Conservation (phyloP, 352 stramenopile genomes). For the Globisporangium cederbergense region DNA sequence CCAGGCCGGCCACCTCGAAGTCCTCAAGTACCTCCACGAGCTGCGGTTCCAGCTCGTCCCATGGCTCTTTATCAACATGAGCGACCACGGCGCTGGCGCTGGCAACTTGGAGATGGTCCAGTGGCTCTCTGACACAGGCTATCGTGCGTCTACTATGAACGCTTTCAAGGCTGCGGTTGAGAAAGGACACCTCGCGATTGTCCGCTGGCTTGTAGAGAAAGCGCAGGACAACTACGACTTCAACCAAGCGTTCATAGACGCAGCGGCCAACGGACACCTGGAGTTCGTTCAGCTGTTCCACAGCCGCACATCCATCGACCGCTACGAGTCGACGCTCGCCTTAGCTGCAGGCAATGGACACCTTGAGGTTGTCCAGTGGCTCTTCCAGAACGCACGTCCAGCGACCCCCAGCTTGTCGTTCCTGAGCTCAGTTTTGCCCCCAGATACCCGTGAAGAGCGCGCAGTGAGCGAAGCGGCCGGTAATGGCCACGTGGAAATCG, state of each 20-base stretch:
- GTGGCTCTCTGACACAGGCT: not conserved
- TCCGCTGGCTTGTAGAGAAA: not conserved
- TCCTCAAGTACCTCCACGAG: not conserved
- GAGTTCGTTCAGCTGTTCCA: not conserved
- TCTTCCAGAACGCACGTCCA: not conserved
- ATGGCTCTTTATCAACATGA: not conserved
- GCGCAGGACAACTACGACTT: not conserved
- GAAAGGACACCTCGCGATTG: not conserved
- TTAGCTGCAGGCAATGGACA: not conserved
- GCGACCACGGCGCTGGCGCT: not conserved
- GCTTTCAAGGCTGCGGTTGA: not conserved
- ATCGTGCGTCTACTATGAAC: not conserved
- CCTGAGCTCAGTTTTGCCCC: not conserved
- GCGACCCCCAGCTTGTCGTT: not conserved
- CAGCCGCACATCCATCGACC: not conserved
- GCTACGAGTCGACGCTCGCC: not conserved
- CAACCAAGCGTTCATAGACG: not conserved
- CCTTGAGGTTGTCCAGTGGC: slow-evolving; percentile 2
- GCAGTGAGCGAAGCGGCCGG: not conserved
- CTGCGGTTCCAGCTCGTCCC: not conserved
- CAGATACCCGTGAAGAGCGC: not conserved
- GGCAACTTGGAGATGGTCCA: not conserved
- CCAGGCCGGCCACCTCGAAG: not conserved
- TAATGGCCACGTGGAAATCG: not conserved
- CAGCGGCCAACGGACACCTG: not conserved